Percentiles rank a stretch among this genome's conserved stretches.
phyloP scores from a whole-genome alignment of 495 filamentous ascomycete genomes.

The Aspergillus incahuasiensis region DNA sequence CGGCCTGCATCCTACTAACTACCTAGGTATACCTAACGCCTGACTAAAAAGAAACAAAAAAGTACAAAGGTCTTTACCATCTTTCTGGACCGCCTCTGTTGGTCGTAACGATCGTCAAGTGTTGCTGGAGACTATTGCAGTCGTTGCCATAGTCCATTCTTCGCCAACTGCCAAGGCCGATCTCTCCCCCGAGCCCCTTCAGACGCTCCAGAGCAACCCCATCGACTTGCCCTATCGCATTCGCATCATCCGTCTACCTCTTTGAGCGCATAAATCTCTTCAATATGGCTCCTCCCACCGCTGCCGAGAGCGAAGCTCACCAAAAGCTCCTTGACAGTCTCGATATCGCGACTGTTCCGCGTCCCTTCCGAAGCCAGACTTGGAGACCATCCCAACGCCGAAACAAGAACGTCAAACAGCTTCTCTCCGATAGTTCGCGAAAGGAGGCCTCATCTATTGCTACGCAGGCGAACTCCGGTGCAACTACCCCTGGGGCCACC shows the following conservation, averaged over 20 bases:
- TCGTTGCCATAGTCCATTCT: not conserved
- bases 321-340: slow-evolving; percentile 72
- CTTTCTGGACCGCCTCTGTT: no score
- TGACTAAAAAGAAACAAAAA: no score
- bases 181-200: not conserved
- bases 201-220: not conserved
- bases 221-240: not conserved
- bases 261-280: not conserved
- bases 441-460: slow-evolving; percentile 76
- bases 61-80: no score
- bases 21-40: no score
- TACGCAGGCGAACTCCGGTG: slow-evolving; percentile 77
- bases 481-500: slow-evolving; percentile 62
- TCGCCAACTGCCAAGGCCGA: not conserved
- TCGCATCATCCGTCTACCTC: not conserved
- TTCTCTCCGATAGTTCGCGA: slow-evolving; percentile 81
- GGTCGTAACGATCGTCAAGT: not conserved
- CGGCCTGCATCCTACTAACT: not conserved
- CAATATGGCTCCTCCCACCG: slow-evolving; percentile 43
- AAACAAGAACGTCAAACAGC: slow-evolving; percentile 97
- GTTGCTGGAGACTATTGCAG: not conserved
- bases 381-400: slow-evolving; percentile 92
- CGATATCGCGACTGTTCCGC: slow-evolving; percentile 75
- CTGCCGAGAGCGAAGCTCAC: slow-evolving; percentile 46
- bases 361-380: slow-evolving; percentile 79